A percentile compares a stretch with the other conserved stretches of the same genome.
Conservation (phyloP, 2,329 filamentous ascomycete genomes). For the Pseudomassariella vexata region DNA sequence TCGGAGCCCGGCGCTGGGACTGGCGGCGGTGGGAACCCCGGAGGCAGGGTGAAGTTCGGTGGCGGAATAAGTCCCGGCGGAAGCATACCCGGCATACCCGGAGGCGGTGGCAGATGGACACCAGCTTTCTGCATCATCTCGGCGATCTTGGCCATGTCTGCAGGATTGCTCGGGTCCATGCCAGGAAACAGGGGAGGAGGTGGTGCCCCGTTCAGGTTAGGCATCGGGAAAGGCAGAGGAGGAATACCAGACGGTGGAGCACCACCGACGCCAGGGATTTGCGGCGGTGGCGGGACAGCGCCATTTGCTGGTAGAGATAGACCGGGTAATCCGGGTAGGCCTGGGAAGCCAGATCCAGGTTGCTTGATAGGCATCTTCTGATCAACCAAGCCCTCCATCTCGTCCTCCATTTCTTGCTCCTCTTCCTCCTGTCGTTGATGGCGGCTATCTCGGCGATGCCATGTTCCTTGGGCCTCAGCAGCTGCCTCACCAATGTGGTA, state of each 20-base stretch:
- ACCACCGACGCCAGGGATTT: constrained; percentile 25
- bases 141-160: constrained; percentile 54
- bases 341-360: constrained; percentile 42
- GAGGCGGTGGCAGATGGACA: constrained; percentile 52
- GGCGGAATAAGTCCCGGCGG: constrained; percentile 43
- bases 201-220: constrained; percentile 36
- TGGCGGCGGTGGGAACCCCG: constrained; percentile 36
- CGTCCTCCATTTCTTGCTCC: constrained; percentile 88
- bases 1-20: constrained; percentile 21
- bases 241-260: constrained; percentile 21
- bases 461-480: constrained; percentile 92
- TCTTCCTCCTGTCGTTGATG: constrained; percentile 85
- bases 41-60: constrained; percentile 33
- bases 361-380: constrained; percentile 71
- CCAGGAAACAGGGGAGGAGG: constrained; percentile 41
- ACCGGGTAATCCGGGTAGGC: constrained; percentile 51
- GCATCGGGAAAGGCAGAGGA: constrained; percentile 47
- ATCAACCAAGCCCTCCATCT: constrained; percentile 86
- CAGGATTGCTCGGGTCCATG: constrained; percentile 54
- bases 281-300: constrained; percentile 27
- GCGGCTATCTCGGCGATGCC: constrained; percentile 73
- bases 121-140: constrained; percentile 63
- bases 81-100: constrained; percentile 42
- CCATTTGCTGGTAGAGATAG: constrained; percentile 33
- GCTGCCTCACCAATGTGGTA: constrained; percentile 94